Evolutionary conservation across 163 green algal species (phyloP).

Genomic region (Scenedesmus sp.): DNA sequence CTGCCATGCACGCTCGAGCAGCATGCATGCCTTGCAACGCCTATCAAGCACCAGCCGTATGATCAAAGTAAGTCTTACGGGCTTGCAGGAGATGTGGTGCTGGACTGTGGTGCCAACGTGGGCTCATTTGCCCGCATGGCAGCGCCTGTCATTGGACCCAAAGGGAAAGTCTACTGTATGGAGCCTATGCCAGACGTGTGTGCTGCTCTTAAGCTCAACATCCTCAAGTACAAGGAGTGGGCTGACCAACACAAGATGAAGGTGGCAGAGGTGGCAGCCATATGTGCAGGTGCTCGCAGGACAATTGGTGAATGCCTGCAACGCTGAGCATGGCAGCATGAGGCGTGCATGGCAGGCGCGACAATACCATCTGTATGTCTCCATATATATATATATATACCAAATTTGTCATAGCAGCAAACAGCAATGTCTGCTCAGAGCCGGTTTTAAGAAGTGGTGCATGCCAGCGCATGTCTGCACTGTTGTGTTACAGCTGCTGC

Average conservation of each 20-base stretch:
- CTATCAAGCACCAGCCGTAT: not conserved
- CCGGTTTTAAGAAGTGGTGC: no score
- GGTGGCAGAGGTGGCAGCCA: slow-evolving; percentile 29
- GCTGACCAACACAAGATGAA: slow-evolving; percentile 22
- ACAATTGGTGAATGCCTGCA: not conserved
- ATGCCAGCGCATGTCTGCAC: no score
- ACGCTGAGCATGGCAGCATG: no score
- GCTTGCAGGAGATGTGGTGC: slow-evolving; percentile 54
- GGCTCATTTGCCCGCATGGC: slow-evolving; percentile 57
- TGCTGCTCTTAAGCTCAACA: slow-evolving; percentile 47
- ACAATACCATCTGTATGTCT: no score
- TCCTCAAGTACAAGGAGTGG: slow-evolving; percentile 33
- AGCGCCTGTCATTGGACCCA: slow-evolving; percentile 35
- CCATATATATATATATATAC: no score
- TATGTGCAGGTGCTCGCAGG: slow-evolving; percentile 44
- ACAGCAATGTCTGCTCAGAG: not conserved
- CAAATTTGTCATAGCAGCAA: no score
- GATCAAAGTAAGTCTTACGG: not conserved
- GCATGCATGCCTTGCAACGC: not conserved
- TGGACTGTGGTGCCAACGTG: slow-evolving; percentile 56
- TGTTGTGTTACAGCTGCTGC: no score
- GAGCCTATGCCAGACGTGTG: slow-evolving; percentile 49
- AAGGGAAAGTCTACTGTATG: slow-evolving; percentile 19
- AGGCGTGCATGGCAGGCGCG: no score
- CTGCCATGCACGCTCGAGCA: not conserved